Evolutionary conservation across 2,329 filamentous ascomycete species (phyloP).

Genomic region (Stagonosporopsis cucurbitacearum): DNA sequence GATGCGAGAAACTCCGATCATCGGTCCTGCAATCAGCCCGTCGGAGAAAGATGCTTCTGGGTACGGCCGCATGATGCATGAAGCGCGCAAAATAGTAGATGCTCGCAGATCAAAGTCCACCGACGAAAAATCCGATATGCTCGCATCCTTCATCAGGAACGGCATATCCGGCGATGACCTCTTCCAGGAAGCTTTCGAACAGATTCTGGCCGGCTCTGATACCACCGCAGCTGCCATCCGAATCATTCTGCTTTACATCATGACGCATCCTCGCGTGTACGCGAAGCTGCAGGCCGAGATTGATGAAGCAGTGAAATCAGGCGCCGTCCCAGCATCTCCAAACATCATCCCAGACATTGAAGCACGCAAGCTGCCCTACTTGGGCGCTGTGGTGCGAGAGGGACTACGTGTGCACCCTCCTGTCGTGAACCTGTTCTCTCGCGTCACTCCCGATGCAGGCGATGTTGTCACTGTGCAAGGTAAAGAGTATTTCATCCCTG

Average conservation of each 20-base stretch:
- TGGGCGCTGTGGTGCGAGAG: constrained; percentile 57
- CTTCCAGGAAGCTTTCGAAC: constrained; percentile 52
- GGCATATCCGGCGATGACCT: constrained; percentile 51
- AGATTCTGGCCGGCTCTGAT: constrained; percentile 64
- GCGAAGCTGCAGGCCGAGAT: constrained; percentile 57
- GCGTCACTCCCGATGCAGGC: constrained; percentile 39
- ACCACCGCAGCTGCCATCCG: constrained; percentile 64
- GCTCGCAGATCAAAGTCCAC: constrained; percentile 55
- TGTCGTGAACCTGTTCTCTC: constrained; percentile 43
- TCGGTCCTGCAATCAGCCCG: constrained; percentile 39
- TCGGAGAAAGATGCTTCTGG: constrained; percentile 46
- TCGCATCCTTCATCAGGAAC: constrained; percentile 59
- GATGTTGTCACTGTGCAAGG: constrained; percentile 40
- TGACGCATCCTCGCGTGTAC: constrained; percentile 58
- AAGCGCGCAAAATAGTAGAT: constrained; percentile 36
- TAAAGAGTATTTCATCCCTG: constrained; percentile 41
- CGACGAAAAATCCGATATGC: constrained; percentile 59
- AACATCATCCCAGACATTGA: constrained; percentile 57
- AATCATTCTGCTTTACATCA: constrained; percentile 60
- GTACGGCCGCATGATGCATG: constrained; percentile 44
- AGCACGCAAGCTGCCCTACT: constrained; percentile 52
- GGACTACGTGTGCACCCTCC: constrained; percentile 55
- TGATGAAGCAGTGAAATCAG: constrained; percentile 47
- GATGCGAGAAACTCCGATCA: constrained; percentile 32
- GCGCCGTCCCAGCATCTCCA: constrained; percentile 42